These are phyloP conservation scores for Cladosporium halotolerans DNA, from an alignment of 2,329 filamentous ascomycete genomes.

Conservation along the genomic window DNA sequence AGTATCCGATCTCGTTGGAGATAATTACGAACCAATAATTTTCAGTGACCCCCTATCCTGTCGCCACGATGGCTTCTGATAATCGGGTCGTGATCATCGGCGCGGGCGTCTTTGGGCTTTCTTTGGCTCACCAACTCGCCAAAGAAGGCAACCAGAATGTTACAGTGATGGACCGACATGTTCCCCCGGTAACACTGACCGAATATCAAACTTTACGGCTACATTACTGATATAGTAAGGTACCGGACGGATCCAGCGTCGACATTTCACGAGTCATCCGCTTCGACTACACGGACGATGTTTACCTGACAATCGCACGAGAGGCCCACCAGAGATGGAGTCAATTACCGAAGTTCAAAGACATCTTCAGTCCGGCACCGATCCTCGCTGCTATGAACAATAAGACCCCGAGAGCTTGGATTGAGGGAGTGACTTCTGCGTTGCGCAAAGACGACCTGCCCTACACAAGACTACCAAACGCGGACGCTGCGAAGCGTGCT, in stretches of 20 bases:
- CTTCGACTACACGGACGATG: conserved; percentile 29
- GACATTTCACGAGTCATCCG: conserved; percentile 37
- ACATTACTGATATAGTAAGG: background rate
- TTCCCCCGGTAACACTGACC: background rate
- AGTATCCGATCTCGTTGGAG: no score
- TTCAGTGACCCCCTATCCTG: no score
- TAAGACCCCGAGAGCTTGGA: background rate
- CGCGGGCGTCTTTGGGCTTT: conserved; percentile 40
- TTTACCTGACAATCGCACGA: conserved; percentile 25
- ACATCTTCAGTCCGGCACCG: conserved; percentile 1
- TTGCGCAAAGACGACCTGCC: background rate
- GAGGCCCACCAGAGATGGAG: conserved; percentile 20
- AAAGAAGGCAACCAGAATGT: conserved; percentile 23
- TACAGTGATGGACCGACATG: conserved; percentile 30
- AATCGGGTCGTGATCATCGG: conserved; percentile 33
- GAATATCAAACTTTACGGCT: no score
- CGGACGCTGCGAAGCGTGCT: background rate
- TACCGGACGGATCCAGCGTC: conserved; percentile 33
- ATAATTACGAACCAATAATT: no score
- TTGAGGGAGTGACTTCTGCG: conserved; percentile 2
- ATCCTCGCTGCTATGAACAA: conserved; percentile 8
- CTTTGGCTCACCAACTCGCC: conserved; percentile 32
- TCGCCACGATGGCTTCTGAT: background rate
- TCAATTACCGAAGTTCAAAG: background rate
- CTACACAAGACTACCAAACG: background rate